Evolutionary conservation across 805 yeast species (phyloP), one percentile per base, ranked within the genome.

Genomic region (Teunomyces pallodes): DNA sequence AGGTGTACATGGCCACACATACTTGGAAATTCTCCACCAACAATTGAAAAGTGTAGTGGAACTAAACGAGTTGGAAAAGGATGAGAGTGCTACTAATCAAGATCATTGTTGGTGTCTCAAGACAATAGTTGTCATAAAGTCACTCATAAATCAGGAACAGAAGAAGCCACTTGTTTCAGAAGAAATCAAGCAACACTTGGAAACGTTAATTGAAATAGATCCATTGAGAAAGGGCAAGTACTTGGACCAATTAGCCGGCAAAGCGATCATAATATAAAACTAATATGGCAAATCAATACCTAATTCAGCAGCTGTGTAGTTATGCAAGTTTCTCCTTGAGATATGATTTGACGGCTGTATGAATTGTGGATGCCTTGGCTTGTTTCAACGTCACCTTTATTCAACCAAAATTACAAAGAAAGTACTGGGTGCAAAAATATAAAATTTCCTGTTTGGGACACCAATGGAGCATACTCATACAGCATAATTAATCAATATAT

Each of bases 91-190:
- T 2, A 55, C 59, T 9, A 83, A 80, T 0, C 62, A 59, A 46
- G 88, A 83, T 49, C 83, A 85, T 58, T 75, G 75, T 42, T 86
- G 96, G 92, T 90, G 97, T 58, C 65, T 88, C 51, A 86, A 87
- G 56, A 71, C 80, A 9, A 69, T 82, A 16, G 64, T 85, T 29
- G 73, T 76, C 24, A 67, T 82, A 35, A 73, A 78, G 58, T 60
- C 58, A 48, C 62, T 53, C 53, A 61, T 49, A 47, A 54, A 46
- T 46, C 31, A 47, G 43, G 35, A 58, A 36, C 38, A 42, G 1
- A 36, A 46, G 5, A 43, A 36, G 9, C 30, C 26, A 4, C 43
- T 28, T 28, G 33, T 40, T 9, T 30, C 10, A 9, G 33, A 16
- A 13, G 77, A 72, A 3, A 67, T 69, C n/a, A 52, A 61, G 36